A percentile compares a stretch with the other conserved stretches of the same genome.
These are phyloP conservation scores for Fusarium anguioides DNA, from an alignment of 2,329 filamentous ascomycete species.

Conservation along the genomic window DNA sequence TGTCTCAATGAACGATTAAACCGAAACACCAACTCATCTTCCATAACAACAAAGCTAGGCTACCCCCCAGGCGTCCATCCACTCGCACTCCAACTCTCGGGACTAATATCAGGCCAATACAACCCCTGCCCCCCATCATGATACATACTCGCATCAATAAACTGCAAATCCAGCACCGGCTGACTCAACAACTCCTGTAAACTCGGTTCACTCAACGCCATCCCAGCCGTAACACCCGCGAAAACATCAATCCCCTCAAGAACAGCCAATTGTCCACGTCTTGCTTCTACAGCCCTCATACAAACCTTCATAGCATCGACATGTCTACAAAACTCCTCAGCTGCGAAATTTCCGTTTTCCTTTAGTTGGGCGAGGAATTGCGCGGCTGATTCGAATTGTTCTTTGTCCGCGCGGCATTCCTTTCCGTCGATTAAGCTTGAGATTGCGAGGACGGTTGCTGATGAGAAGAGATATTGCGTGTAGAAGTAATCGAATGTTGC, in stretches of 20 bases:
- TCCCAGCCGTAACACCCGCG: conserved; percentile 45
- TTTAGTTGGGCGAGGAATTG: conserved; percentile 54
- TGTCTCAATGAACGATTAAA: too few species aligned
- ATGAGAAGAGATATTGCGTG: conserved; percentile 60
- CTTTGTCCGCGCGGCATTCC: conserved; percentile 50
- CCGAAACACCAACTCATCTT: too few species aligned
- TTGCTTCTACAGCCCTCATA: conserved; percentile 38
- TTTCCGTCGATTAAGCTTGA: conserved; percentile 53
- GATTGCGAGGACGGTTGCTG: conserved; percentile 56
- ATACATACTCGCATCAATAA: conserved; percentile 48
- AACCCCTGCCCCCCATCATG: conserved; percentile 40
- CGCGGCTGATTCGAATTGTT: conserved; percentile 53
- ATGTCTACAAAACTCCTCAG: conserved; percentile 56
- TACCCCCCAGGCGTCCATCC: conserved; percentile 26
- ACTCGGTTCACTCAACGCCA: conserved; percentile 52
- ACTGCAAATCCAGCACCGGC: conserved; percentile 49
- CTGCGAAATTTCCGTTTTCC: conserved; percentile 55
- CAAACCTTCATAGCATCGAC: conserved; percentile 51
- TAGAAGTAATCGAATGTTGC: conserved; percentile 60
- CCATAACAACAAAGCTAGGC: too few species aligned
- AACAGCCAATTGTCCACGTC: conserved; percentile 28
- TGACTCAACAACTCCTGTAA: conserved; percentile 51
- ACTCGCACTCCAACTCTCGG: conserved; percentile 40
- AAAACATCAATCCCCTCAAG: conserved; percentile 33
- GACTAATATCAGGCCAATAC: conserved; percentile 45